Evolutionary conservation across 352 stramenopile genomes (phyloP), one percentile per base, ranked within the genome.

Genomic region (Globisporangium cystogenes): DNA sequence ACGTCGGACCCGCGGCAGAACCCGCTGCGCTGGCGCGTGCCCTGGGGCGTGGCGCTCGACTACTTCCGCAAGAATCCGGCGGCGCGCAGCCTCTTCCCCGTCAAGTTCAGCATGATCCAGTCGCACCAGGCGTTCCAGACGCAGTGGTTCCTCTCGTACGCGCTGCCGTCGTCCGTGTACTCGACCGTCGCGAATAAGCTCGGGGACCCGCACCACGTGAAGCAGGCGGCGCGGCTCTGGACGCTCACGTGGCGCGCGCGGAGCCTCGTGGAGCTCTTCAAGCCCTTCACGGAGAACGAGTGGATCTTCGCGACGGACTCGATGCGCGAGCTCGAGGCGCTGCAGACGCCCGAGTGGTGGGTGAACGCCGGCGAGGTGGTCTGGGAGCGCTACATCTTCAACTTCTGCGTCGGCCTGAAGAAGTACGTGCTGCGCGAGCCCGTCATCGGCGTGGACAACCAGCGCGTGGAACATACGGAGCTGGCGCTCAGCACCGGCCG

Each of bases 211-310:
- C 59, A 67, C n/a, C 76, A 91, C 61, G 76, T 88, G 41, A 79
- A 80, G 43, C 74, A 90, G 20, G 81, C 81, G 0, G 75, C 76
- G 3, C 68, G 72, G 48, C 63, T 94, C 11, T 88, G 78, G 76
- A 67, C 76, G 48, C 75, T 94, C 29, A 90, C 81, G 20, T 90
- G 76, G 78, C 75, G 79, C 11, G 80, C 80, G 12, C 79, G 81
- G 1, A 86, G 71, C 11, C 66, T 94, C 5, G 80, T 92, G 15
- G 80, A 89, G 52, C 49, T 91, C 4, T 95, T 94, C 59, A 90
- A 93, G 67, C 82, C 83, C 1, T 95, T 95, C 29, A 95, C 86
- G 3, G 71, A 91, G 54, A 92, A 87, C 62, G 74, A 95, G 51
- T 95, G 82, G 80, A 74, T 90, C 43, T 95, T 92, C 42, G 55